Base-by-base conservation (phyloP, 192 early-diverging fungal genomes). In the Backusella tarrabulga region DNA sequence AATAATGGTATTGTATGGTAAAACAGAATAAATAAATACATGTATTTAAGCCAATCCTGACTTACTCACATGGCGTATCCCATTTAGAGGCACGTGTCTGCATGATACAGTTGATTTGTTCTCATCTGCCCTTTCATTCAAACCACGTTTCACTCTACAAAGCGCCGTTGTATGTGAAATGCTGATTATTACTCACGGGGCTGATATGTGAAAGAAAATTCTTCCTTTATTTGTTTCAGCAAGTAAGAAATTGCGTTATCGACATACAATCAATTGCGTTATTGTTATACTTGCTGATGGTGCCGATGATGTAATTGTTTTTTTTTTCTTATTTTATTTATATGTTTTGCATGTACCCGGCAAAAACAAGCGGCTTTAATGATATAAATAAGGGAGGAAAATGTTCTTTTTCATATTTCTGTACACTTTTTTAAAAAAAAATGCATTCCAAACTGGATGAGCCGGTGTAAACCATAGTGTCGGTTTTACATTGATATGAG, bases 81-180 rank as follows among this genome's bases (percentile, higher is more conserved):
- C 56, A 63, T 63, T 63, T 63, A 63, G 23, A 29, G 56, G 56
- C 56, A 63, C 56, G 56, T 63, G 56, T 63, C 23, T 63, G 56
- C 56, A 26, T 63, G 56, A 63, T 63, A 29, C 56, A 63, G 56
- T 60, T 26, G 54, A 29, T 60, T 60, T 60, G 14, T 60, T 60
- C 54, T 60, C 54, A 60, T 60, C 54, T 60, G 54, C 54, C 54
- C 54, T 60, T 63, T 63, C 56, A 63, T 29, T 29, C 11, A 23
- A 63, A 29, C 26, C 23, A 63, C 21, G 56, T 29, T 63, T 23
- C 56, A 50, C 19, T 50, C 46, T 50, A n/a, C 19, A 50, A 5
- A 50, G 46, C 19, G 19, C 46, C 21, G 46, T n/a, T 50, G 15
- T 50, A 19, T 50, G 46, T 50, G 46, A 63, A 63, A 63, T 63